Conservation (phyloP, 352 stramenopile genomes). For the Globisporangium apiculatum region DNA sequence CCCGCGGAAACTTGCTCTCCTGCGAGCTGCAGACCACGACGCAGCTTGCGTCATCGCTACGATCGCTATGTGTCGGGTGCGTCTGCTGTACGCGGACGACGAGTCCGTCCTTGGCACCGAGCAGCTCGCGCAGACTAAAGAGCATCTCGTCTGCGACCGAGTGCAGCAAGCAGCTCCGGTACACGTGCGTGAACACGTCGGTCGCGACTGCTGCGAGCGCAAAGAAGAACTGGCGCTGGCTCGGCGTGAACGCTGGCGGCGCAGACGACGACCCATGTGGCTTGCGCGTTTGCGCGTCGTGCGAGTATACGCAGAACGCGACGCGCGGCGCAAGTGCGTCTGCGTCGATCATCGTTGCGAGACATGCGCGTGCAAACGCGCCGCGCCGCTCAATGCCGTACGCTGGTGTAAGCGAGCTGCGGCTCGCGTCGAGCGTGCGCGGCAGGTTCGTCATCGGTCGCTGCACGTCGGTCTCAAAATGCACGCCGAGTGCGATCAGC, state of each 20-base stretch:
- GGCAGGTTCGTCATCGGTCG: slow-evolving; percentile 76
- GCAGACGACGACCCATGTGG: background rate
- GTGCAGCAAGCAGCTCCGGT: slow-evolving; percentile 44
- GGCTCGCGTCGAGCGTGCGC: slow-evolving; percentile 47
- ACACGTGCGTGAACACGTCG: slow-evolving; percentile 47
- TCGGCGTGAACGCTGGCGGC: slow-evolving; percentile 29
- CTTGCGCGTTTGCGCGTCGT: slow-evolving; percentile 16
- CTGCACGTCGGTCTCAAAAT: slow-evolving; percentile 32
- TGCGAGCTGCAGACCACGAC: slow-evolving; percentile 25
- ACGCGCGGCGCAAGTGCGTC: slow-evolving; percentile 17
- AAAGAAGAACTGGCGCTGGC: slow-evolving; percentile 53
- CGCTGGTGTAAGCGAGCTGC: slow-evolving; percentile 27
- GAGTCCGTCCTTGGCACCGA: slow-evolving; percentile 35
- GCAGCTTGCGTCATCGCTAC: background rate
- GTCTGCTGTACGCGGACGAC: slow-evolving; percentile 21
- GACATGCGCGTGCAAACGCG: slow-evolving; percentile 37
- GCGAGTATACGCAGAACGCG: slow-evolving; percentile 53
- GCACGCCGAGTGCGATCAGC: slow-evolving; percentile 32
- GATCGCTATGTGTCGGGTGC: background rate
- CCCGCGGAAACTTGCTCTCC: slow-evolving; percentile 17
- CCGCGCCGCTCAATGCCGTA: slow-evolving; percentile 53
- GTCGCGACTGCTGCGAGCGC: slow-evolving; percentile 36
- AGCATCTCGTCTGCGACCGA: slow-evolving; percentile 36
- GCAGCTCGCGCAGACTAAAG: slow-evolving; percentile 35
- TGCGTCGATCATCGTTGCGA: slow-evolving; percentile 59